Evolutionary conservation across 1,139 yeast species (phyloP).

Genomic region (Yamadazyma pseudoaaseri): DNA sequence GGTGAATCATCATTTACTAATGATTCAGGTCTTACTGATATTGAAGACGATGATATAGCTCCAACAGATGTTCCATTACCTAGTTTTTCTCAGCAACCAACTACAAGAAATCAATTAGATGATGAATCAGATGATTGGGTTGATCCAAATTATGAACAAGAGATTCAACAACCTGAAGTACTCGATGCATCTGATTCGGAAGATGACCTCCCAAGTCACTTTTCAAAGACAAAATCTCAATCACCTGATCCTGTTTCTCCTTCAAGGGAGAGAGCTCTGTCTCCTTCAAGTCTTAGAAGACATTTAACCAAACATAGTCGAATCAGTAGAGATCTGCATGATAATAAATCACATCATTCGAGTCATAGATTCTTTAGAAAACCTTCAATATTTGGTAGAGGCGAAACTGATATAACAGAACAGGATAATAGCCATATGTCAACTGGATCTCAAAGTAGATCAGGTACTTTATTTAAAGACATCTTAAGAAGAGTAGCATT

Average conservation of each 20-base stretch:
- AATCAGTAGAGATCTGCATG: conserved; percentile 1
- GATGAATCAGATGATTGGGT: background rate
- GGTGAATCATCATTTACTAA: conserved; percentile 26
- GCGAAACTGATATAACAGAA: conserved; percentile 23
- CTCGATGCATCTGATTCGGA: conserved; percentile 11
- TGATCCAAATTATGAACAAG: conserved; percentile 1
- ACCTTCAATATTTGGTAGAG: conserved; percentile 10
- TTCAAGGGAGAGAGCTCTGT: background rate
- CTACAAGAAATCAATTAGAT: background rate
- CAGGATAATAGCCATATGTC: conserved; percentile 13
- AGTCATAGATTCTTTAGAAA: conserved; percentile 12
- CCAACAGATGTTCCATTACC: background rate
- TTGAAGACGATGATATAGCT: conserved; percentile 1
- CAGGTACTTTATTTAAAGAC: conserved; percentile 24
- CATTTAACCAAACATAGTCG: background rate
- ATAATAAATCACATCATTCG: conserved; percentile 2
- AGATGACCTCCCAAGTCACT: conserved; percentile 5
- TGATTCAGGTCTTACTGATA: conserved; percentile 9
- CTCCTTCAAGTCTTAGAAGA: background rate
- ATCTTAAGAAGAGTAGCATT: conserved; percentile 38
- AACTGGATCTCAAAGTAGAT: conserved; percentile 9
- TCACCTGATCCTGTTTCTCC: background rate
- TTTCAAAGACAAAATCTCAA: background rate
- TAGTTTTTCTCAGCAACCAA: background rate
- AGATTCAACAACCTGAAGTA: conserved; percentile 8